Evolutionary conservation across 352 stramenopile species (phyloP).

Genomic region (Phytophthora agathidicida): DNA sequence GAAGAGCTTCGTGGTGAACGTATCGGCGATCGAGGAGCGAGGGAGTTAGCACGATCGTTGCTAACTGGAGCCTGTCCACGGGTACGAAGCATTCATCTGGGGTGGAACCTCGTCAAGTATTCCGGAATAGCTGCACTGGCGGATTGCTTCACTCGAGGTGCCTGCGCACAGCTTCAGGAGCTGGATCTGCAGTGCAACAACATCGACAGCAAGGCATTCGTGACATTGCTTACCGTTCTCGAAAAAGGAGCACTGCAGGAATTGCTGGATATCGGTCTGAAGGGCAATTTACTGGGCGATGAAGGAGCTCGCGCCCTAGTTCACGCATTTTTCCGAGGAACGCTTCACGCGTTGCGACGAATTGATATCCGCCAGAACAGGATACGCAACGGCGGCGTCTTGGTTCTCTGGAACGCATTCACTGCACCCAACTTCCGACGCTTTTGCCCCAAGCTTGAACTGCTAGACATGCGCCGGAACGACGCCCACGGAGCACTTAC

Average conservation of each 20-base stretch:
- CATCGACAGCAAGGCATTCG: constrained; percentile 51
- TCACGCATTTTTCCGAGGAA: constrained; percentile 62
- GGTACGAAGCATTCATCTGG: constrained; percentile 57
- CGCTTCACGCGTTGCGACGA: constrained; percentile 41
- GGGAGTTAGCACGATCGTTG: constrained; percentile 63
- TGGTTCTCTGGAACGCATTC: constrained; percentile 77
- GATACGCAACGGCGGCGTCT: constrained; percentile 63
- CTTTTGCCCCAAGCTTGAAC: constrained; percentile 66
- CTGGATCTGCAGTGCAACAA: constrained; percentile 75
- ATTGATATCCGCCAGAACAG: constrained; percentile 73
- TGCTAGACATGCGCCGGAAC: constrained; percentile 71
- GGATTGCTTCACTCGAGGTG: constrained; percentile 60
- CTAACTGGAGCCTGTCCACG: constrained; percentile 72
- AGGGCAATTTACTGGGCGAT: constrained; percentile 67
- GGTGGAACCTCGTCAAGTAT: constrained; percentile 75
- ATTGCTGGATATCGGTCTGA: constrained; percentile 53
- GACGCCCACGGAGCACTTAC: constrained; percentile 54
- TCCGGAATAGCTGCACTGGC: constrained; percentile 52
- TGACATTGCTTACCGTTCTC: constrained; percentile 46
- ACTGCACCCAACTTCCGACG: constrained; percentile 51
- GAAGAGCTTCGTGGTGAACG: constrained; percentile 60
- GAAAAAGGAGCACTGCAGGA: constrained; percentile 59
- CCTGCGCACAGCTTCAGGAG: constrained; percentile 54
- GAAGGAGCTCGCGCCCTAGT: constrained; percentile 57
- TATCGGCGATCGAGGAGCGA: constrained; percentile 61